phyloP scores from a whole-genome alignment of 345 rosid genomes.

The Eucalyptus polyanthemos region DNA sequence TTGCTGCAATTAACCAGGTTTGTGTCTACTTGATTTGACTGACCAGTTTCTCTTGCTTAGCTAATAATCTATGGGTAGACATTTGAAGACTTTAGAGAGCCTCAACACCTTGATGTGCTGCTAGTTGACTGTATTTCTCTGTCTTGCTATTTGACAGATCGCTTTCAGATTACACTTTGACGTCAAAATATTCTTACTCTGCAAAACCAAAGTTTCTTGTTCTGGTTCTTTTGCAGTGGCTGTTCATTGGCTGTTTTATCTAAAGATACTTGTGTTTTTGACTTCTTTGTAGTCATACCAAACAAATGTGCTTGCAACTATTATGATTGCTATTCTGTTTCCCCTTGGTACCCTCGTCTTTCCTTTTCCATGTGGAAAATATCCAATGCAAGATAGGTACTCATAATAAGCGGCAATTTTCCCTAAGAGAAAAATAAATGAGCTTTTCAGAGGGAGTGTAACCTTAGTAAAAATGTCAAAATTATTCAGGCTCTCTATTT shows the following conservation, averaged over 20 bases:
- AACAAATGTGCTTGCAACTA: not conserved
- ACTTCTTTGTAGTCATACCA: not conserved
- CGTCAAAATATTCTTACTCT: not conserved
- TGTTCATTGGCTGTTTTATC: not conserved
- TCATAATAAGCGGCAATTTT: not conserved
- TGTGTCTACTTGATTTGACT: not conserved
- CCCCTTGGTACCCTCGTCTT: not conserved
- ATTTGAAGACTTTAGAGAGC: not conserved
- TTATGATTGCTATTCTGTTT: not conserved
- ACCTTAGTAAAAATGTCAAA: not conserved
- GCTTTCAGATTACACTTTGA: not conserved
- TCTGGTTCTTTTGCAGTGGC: not conserved
- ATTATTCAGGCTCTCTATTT: not conserved
- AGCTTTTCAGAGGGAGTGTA: not conserved
- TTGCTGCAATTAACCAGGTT: slow-evolving; percentile 98
- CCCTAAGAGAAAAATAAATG: not conserved
- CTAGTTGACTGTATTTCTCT: not conserved
- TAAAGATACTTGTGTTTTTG: not conserved
- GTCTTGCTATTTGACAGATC: not conserved
- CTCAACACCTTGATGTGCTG: not conserved
- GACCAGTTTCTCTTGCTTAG: not conserved
- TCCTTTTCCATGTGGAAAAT: not conserved
- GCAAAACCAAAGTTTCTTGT: not conserved
- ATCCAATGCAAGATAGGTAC: not conserved
- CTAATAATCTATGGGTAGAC: not conserved